Evolutionary conservation across 805 yeast genomes (phyloP).

Genomic region (Pichia nakasei): DNA sequence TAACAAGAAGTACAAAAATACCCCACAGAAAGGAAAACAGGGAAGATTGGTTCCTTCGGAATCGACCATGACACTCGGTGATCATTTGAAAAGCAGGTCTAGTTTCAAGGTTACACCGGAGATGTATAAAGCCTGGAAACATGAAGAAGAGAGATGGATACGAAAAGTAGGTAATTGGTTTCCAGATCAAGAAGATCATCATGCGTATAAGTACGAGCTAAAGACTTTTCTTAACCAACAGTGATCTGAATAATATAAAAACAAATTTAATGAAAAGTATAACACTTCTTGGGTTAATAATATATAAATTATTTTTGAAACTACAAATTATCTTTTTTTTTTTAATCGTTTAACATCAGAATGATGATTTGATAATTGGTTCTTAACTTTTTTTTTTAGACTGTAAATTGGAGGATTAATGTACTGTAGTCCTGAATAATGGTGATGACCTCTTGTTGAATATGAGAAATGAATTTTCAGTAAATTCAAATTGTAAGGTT

Average conservation of each 20-base stretch:
- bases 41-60: constrained; percentile 9
- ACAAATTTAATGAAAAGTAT: too few species aligned
- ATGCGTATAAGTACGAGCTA: constrained; percentile 24
- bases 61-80: constrained; percentile 9
- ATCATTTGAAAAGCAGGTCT: constrained; percentile 1
- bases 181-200: constrained; percentile 18
- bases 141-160: constrained; percentile 28
- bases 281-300: too few species aligned
- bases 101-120: constrained; percentile 20
- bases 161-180: constrained; percentile 31
- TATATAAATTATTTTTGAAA: too few species aligned
- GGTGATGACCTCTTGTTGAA: too few species aligned
- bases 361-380: too few species aligned
- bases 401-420: too few species aligned
- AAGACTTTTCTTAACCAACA: constrained; percentile 23
- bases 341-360: too few species aligned
- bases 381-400: too few species aligned
- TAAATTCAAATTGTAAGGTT: too few species aligned
- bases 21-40: neutral
- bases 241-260: constrained; percentile 1
- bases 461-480: too few species aligned
- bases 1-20: neutral
- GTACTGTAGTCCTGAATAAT: too few species aligned
- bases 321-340: too few species aligned
- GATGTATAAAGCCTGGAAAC: constrained; percentile 22